Evolutionary conservation across 2,329 filamentous ascomycete species (phyloP).

Genomic region (Aspergillus proliferans): DNA sequence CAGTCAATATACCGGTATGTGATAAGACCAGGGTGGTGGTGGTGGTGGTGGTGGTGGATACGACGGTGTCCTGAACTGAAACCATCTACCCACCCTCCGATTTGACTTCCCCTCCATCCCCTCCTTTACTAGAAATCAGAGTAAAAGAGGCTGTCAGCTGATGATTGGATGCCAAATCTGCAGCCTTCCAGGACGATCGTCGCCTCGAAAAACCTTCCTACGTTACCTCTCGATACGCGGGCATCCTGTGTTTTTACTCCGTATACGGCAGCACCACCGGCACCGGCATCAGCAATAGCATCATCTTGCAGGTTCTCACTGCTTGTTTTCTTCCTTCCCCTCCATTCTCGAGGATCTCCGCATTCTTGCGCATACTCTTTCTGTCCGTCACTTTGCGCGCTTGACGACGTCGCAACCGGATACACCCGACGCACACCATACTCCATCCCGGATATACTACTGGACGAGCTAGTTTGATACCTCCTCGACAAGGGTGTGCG

Average conservation of each 20-base stretch:
- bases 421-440: not conserved
- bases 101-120: not conserved
- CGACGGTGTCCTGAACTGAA: not conserved
- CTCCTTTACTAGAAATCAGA: not conserved
- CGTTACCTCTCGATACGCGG: not conserved
- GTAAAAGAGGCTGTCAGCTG: not conserved
- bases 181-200: not conserved
- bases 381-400: not conserved
- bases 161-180: not conserved
- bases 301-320: not conserved
- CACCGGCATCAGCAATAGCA: not conserved
- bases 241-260: not conserved
- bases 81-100: not conserved
- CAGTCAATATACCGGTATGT: not conserved
- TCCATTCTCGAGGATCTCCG: not conserved
- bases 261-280: not conserved
- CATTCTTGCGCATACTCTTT: not conserved
- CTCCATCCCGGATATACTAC: not conserved
- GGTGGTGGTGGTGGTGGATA: not conserved
- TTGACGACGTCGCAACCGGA: not conserved
- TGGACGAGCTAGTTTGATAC: not conserved
- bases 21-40: not conserved
- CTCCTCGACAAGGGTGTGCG: not conserved
- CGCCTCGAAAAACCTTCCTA: not conserved
- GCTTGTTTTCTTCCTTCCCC: not conserved